Evolutionary conservation across 1,139 yeast species (phyloP), one percentile per base, ranked within the genome.

Genomic region (Hemisphaericaspora xylanilytica): DNA sequence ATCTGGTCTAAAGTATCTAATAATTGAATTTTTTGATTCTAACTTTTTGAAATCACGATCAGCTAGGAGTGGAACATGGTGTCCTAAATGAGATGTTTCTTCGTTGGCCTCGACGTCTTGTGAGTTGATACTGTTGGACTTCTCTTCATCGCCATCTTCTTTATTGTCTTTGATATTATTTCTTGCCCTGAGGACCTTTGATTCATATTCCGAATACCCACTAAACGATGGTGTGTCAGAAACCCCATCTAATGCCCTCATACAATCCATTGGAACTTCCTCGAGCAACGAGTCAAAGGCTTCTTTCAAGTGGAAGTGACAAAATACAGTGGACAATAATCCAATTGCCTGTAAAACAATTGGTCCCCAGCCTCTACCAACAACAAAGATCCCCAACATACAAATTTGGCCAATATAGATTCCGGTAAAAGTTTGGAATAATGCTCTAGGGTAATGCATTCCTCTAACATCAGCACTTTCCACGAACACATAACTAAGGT

Each of bases 291-390:
- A 73, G 41, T 71, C 79, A 57, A 87, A 87, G 0, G 96, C 85
- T 17, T 55, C 47, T 39, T 69, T 74, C 53, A 90, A 60, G 43
- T 77, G 70, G 26, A 78, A 32, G 55, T 92, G 96, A 41, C 78
- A 73, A 53, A 79, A 77, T 4, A 77, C 73, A 0, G 97, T 88
- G 46, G 75, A 69, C 12, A 70, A 78, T 12, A 88, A 53, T 40
- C 81, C 68, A 41, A 87, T 72, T 7, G 78, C 83, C 61, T 85
- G 88, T 39, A 92, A 65, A 12, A 78, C 90, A 48, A 90, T 75
- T 35, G 96, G 95, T 29, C 96, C 97, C 96, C 96, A 90, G 41
- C 95, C 86, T 71, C 88, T 87, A 47, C 95, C 94, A 53, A 89
- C 88, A 20, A 81, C 87, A 58, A 89, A 88, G 47, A 92, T 70